Evolutionary conservation across 1,284 basidiomycete genomes (phyloP).

Genomic region (Coniferiporia sulphurascens): DNA sequence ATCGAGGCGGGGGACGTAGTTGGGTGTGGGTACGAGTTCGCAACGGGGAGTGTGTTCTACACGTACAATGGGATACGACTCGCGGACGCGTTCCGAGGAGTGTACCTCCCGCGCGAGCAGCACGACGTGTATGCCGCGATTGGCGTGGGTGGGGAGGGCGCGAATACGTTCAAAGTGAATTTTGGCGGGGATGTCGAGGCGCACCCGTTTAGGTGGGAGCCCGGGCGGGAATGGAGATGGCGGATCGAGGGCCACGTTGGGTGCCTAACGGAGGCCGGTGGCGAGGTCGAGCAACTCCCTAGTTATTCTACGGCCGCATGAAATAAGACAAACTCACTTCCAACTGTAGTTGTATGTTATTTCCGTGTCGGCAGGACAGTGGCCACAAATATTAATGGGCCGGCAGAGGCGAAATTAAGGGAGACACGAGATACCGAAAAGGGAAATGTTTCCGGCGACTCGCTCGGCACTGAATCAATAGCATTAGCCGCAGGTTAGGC

Average conservation of each 20-base stretch:
- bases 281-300: constrained; percentile 29
- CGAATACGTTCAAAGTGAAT: constrained; percentile 53
- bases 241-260: constrained; percentile 54
- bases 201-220: constrained; percentile 50
- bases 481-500: too few relatives aligned
- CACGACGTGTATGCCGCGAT: constrained; percentile 62
- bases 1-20: constrained; percentile 45
- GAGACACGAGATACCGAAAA: too few relatives aligned
- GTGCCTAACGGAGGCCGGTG: constrained; percentile 24
- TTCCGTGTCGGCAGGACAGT: too few relatives aligned
- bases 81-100: constrained; percentile 50
- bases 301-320: constrained; percentile 22
- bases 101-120: constrained; percentile 46
- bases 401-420: too few relatives aligned
- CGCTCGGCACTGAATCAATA: too few relatives aligned
- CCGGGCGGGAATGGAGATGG: constrained; percentile 60
- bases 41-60: constrained; percentile 51
- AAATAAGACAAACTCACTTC: neutral
- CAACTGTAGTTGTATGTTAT: too few relatives aligned
- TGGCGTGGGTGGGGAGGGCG: constrained; percentile 45
- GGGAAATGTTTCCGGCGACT: too few relatives aligned
- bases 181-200: constrained; percentile 44
- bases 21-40: constrained; percentile 61
- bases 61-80: constrained; percentile 61
- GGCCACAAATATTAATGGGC: too few relatives aligned